phyloP scores from a whole-genome alignment of 2,329 filamentous ascomycete species.

The Xylariaceae sp. region DNA sequence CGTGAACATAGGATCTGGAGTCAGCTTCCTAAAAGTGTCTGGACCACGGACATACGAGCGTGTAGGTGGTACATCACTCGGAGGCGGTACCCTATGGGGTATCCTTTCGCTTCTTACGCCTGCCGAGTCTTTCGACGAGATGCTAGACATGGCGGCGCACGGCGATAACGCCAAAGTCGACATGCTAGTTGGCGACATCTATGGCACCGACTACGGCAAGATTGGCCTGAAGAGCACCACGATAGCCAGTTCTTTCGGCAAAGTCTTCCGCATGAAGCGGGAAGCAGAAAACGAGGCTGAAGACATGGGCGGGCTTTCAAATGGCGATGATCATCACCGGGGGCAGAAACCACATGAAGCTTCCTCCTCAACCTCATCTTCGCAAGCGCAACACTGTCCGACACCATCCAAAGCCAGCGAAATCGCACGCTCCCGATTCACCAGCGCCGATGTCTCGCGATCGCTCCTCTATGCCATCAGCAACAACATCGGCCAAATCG shows the following conservation, averaged over 20 bases:
- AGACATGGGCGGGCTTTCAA: conserved; percentile 63
- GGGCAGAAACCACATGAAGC: conserved; percentile 20
- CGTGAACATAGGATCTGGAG: conserved; percentile 96
- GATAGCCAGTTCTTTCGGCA: conserved; percentile 95
- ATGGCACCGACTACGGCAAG: conserved; percentile 92
- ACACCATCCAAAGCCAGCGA: conserved; percentile 31
- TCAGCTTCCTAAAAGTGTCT: conserved; percentile 96
- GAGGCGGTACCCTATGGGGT: conserved; percentile 97
- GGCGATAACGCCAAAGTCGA: conserved; percentile 94
- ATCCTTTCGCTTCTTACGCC: conserved; percentile 88
- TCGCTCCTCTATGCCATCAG: conserved; percentile 93
- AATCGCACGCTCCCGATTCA: conserved; percentile 59
- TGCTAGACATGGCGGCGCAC: conserved; percentile 86
- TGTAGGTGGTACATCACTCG: conserved; percentile 91
- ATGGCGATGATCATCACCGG: conserved; percentile 48
- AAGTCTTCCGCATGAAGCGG: conserved; percentile 91
- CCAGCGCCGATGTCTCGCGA: conserved; percentile 81
- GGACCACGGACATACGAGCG: conserved; percentile 84
- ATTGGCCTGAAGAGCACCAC: conserved; percentile 95
- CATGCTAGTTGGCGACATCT: conserved; percentile 97
- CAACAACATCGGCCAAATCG: conserved; percentile 98
- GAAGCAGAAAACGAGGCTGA: conserved; percentile 79
- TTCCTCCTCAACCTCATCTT: conserved; percentile 6
- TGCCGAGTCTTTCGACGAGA: conserved; percentile 95
- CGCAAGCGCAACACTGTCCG: conserved; percentile 13